phyloP scores from a whole-genome alignment of 306 rosid species.

The Alnus glutinosa region DNA sequence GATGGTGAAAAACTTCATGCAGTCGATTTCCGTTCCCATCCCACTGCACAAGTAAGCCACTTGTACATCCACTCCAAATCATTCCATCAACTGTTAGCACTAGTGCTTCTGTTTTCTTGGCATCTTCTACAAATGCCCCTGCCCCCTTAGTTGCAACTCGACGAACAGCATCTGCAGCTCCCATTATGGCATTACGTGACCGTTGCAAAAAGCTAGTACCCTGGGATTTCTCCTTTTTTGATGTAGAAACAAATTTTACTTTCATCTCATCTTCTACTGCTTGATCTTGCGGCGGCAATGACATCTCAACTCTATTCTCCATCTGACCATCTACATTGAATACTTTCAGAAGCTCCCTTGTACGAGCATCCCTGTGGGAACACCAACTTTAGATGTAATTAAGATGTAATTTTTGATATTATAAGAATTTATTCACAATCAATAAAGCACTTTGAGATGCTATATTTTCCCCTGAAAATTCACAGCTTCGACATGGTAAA shows the following conservation, averaged over 20 bases:
- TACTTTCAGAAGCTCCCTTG: slow-evolving; percentile 88
- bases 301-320: slow-evolving; percentile 82
- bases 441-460: slow-evolving; percentile 10
- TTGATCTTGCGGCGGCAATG: slow-evolving; percentile 79
- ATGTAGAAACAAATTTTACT: slow-evolving; percentile 67
- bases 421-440: slow-evolving; percentile 3
- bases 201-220: slow-evolving; percentile 76
- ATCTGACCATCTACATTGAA: slow-evolving; percentile 86
- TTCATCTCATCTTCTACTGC: slow-evolving; percentile 79
- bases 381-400: slow-evolving; percentile 19
- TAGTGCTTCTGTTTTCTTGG: slow-evolving; percentile 79
- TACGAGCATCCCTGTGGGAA: slow-evolving; percentile 80
- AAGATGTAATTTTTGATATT: slow-evolving; percentile 6
- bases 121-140: slow-evolving; percentile 87
- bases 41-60: slow-evolving; percentile 91
- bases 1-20: slow-evolving; percentile 78
- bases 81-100: slow-evolving; percentile 75
- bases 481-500: neutral
- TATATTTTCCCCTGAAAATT: neutral
- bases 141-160: slow-evolving; percentile 93
- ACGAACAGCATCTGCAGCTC: slow-evolving; percentile 98
- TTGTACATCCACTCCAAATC: slow-evolving; percentile 96
- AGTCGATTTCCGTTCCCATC: slow-evolving; percentile 82
- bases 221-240: slow-evolving; percentile 89
- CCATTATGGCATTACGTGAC: slow-evolving; percentile 90